phyloP scores from a whole-genome alignment of 2,329 filamentous ascomycete species.

The Trichoderma asperellum region DNA sequence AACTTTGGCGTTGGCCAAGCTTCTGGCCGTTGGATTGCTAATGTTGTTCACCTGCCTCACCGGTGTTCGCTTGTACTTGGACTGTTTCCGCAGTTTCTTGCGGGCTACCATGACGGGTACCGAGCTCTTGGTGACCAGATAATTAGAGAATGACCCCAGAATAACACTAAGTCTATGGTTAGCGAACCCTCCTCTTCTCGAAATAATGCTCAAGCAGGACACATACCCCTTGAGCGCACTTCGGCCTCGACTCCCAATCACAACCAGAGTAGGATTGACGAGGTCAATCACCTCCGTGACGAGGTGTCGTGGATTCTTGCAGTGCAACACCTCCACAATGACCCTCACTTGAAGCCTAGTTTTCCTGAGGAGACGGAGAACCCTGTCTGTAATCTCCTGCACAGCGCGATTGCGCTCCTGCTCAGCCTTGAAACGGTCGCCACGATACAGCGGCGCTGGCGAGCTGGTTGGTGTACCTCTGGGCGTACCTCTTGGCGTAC shows the following conservation, averaged over 20 bases:
- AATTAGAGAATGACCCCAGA: conserved; percentile 95
- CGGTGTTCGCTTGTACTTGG: conserved; percentile 71
- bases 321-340: conserved; percentile 95
- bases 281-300: conserved; percentile 97
- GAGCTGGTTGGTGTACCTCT: conserved; percentile 47
- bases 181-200: conserved; percentile 33
- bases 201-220: conserved; percentile 28
- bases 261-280: conserved; percentile 86
- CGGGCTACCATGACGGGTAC: conserved; percentile 97
- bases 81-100: conserved; percentile 85
- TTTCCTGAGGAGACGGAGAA: conserved; percentile 84
- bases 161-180: conserved; percentile 69
- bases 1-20: conserved; percentile 73
- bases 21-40: conserved; percentile 67
- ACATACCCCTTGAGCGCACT: conserved; percentile 90
- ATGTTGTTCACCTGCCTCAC: conserved; percentile 82
- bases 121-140: conserved; percentile 93
- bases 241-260: conserved; percentile 87
- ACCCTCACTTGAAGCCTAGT: conserved; percentile 90
- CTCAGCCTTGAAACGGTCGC: conserved; percentile 65
- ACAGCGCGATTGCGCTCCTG: conserved; percentile 80
- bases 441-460: conserved; percentile 52
- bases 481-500: conserved; percentile 50
- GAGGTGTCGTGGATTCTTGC: conserved; percentile 95
- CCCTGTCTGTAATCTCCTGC: conserved; percentile 81